phyloP scores from a whole-genome alignment of 768 basidiomycete genomes.

The Inosperma sp. region DNA sequence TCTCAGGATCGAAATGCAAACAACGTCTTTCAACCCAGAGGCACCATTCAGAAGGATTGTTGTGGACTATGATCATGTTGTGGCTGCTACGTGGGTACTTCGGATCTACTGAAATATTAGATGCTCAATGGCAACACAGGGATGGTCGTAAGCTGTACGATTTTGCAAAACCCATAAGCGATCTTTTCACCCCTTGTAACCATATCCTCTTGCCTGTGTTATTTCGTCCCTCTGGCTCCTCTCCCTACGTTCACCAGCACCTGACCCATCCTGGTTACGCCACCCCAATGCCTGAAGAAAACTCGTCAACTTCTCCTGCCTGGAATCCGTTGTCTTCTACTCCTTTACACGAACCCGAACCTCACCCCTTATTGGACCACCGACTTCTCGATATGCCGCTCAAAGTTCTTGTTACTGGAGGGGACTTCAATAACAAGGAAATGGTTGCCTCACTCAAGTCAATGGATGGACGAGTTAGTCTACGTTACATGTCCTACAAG shows the following conservation, averaged over 20 bases:
- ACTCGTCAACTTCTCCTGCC: background rate
- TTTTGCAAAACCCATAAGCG: background rate
- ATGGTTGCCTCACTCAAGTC: background rate
- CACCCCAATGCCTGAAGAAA: background rate
- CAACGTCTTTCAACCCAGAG: background rate
- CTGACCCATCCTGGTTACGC: background rate
- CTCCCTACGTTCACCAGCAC: background rate
- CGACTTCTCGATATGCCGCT: background rate
- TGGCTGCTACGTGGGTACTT: background rate
- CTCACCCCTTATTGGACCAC: background rate
- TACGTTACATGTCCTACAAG: background rate
- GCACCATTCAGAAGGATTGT: conserved; percentile 4
- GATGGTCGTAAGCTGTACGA: background rate
- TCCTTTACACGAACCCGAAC: background rate
- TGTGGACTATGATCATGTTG: conserved; percentile 11
- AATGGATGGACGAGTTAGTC: background rate
- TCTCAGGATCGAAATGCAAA: conserved; percentile 7
- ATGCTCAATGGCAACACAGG: background rate
- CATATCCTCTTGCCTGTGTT: background rate
- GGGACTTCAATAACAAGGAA: background rate
- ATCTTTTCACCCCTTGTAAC: background rate
- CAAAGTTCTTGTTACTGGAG: background rate
- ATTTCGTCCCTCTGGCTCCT: background rate
- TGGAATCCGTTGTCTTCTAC: conserved; percentile 1
- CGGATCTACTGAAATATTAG: background rate